Evolutionary conservation across 139 green algal genomes (phyloP).

Genomic region (Chlorella vulgaris): DNA sequence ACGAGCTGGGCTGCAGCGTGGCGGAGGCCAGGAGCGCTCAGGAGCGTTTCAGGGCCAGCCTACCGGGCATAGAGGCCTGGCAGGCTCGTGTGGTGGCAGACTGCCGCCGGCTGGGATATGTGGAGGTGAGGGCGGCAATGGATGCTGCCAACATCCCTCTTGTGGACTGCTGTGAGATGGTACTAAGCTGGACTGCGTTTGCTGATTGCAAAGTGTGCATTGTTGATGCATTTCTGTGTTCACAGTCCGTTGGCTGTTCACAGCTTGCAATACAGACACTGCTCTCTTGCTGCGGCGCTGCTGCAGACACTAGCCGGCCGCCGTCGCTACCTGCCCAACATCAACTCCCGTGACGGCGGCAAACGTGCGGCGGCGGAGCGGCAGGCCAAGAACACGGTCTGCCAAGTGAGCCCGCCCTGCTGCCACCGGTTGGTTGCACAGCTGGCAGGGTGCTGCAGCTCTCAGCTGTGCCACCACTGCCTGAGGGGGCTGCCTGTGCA

Average conservation of each 20-base stretch:
- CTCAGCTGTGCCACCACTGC: too few relatives aligned
- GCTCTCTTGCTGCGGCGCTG: neutral
- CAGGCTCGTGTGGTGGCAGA: conserved; percentile 41
- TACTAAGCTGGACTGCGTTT: neutral
- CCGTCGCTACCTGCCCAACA: conserved; percentile 65
- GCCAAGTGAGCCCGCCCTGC: conserved; percentile 58
- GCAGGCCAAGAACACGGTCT: conserved; percentile 77
- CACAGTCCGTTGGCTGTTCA: too few relatives aligned
- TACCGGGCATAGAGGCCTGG: conserved; percentile 54
- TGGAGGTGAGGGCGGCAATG: neutral
- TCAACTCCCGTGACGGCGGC: conserved; percentile 31
- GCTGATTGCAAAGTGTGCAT: neutral
- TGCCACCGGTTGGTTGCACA: too few relatives aligned
- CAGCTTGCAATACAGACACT: too few relatives aligned
- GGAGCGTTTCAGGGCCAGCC: conserved; percentile 34
- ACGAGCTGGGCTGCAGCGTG: conserved; percentile 49
- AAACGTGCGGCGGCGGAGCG: conserved; percentile 55
- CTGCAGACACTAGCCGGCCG: conserved; percentile 33
- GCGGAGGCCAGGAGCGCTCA: conserved; percentile 15
- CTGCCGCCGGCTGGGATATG: conserved; percentile 18
- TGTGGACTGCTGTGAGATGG: neutral
- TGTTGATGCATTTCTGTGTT: too few relatives aligned
- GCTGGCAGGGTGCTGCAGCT: too few relatives aligned
- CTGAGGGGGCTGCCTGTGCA: too few relatives aligned
- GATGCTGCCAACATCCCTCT: neutral